These are phyloP conservation scores for Cyclocybe cylindracea DNA, from an alignment of 768 basidiomycete genomes.

Conservation along the genomic window DNA sequence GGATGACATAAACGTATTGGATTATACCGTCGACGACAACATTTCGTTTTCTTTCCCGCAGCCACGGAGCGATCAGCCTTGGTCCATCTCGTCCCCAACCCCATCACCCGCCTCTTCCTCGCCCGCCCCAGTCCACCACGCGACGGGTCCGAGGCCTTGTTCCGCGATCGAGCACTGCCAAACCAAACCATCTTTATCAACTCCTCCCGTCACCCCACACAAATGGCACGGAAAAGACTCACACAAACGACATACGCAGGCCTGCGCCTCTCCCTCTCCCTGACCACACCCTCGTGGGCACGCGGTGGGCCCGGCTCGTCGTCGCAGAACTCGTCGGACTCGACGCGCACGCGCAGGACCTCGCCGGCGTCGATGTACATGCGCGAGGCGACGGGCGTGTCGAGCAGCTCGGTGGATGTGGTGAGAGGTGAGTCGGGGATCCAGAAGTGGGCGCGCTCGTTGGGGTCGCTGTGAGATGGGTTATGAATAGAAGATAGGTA, in stretches of 20 bases:
- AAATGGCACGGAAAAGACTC: no score
- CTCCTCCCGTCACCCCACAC: no score
- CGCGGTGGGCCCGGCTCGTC: slow-evolving; percentile 86
- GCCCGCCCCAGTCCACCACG: slow-evolving; percentile 70
- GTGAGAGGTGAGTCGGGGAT: slow-evolving; percentile 60
- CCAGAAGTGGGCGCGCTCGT: slow-evolving; percentile 86
- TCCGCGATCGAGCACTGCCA: slow-evolving; percentile 78
- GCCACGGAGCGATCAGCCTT: slow-evolving; percentile 22
- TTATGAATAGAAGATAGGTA: background rate
- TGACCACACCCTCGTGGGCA: slow-evolving; percentile 65
- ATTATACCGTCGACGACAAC: no score
- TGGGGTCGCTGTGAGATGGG: slow-evolving; percentile 59
- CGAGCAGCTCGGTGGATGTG: slow-evolving; percentile 63
- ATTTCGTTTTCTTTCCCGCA: no score
- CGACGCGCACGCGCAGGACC: slow-evolving; percentile 75
- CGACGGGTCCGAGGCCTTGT: slow-evolving; percentile 74
- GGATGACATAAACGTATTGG: no score
- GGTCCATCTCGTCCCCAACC: slow-evolving; percentile 41
- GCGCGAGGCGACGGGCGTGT: slow-evolving; percentile 61
- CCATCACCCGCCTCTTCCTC: slow-evolving; percentile 33
- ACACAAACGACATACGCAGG: slow-evolving; percentile 76
- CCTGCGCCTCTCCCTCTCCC: slow-evolving; percentile 45
- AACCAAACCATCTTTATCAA: no score
- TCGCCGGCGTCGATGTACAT: slow-evolving; percentile 85
- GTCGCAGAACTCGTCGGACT: slow-evolving; percentile 82